phyloP scores from a whole-genome alignment of 1,139 yeast genomes.

The Debaryomyces robertsiae region DNA sequence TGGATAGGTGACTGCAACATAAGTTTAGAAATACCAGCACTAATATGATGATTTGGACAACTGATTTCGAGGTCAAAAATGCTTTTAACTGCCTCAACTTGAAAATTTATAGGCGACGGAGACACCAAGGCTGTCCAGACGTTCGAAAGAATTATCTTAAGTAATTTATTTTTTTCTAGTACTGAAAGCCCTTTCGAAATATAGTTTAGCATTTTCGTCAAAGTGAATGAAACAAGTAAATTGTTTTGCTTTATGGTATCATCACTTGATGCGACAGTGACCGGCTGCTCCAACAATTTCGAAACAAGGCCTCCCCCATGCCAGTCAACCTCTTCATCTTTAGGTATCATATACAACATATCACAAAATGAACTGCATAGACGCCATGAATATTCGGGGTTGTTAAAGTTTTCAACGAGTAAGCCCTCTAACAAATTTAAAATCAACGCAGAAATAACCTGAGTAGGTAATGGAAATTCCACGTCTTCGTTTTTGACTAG shows the following conservation, averaged over 20 bases:
- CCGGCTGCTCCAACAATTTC: slow-evolving; percentile 28
- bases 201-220: slow-evolving; percentile 46
- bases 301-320: slow-evolving; percentile 26
- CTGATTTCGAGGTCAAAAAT: slow-evolving; percentile 46
- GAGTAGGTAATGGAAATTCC: slow-evolving; percentile 43
- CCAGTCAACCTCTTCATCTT: slow-evolving; percentile 22
- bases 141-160: slow-evolving; percentile 40
- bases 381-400: slow-evolving; percentile 24
- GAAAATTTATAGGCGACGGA: slow-evolving; percentile 49
- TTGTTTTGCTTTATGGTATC: slow-evolving; percentile 22
- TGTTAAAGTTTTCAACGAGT: slow-evolving; percentile 28
- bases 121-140: slow-evolving; percentile 52
- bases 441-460: slow-evolving; percentile 46
- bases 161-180: slow-evolving; percentile 31
- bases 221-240: slow-evolving; percentile 44
- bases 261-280: slow-evolving; percentile 16
- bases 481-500: slow-evolving; percentile 21
- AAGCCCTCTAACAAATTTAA: slow-evolving; percentile 37
- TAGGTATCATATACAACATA: slow-evolving; percentile 52
- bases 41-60: slow-evolving; percentile 48
- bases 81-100: slow-evolving; percentile 63
- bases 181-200: slow-evolving; percentile 28
- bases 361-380: slow-evolving; percentile 44
- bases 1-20: slow-evolving; percentile 40
- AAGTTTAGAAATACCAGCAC: slow-evolving; percentile 59